Percentiles rank a stretch among this genome's conserved stretches.
These are phyloP conservation scores for Paraconiothyrium sp. DNA, from an alignment of 2,329 filamentous ascomycete species.

Conservation along the genomic window DNA sequence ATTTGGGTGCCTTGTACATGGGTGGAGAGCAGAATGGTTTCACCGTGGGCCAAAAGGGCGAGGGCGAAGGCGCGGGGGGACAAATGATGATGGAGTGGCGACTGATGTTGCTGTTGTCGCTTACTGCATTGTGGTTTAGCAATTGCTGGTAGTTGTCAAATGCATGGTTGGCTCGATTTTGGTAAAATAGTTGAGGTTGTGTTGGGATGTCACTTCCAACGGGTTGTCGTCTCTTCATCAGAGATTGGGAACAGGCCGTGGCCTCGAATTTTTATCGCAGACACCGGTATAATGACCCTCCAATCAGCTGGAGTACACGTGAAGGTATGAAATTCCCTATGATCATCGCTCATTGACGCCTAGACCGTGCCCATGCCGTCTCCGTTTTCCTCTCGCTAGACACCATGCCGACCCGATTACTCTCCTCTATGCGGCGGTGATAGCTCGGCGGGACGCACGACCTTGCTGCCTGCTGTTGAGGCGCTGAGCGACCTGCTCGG, in stretches of 20 bases:
- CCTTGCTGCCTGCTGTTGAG: constrained; percentile 95
- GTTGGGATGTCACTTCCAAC: too few species aligned
- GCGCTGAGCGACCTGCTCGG: constrained; percentile 71
- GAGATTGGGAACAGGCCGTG: constrained; percentile 42
- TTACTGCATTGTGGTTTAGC: constrained; percentile 12
- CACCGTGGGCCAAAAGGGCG: constrained; percentile 41
- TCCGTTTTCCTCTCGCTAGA: constrained; percentile 37
- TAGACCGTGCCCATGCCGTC: constrained; percentile 48
- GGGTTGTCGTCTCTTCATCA: constrained; percentile 40
- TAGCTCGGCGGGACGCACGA: constrained; percentile 67
- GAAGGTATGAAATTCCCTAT: constrained; percentile 49
- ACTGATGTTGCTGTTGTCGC: constrained; percentile 15
- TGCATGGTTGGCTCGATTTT: constrained; percentile 10
- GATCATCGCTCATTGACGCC: constrained; percentile 53
- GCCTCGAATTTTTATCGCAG: constrained; percentile 47
- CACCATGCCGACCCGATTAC: constrained; percentile 26
- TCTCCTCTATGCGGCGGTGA: constrained; percentile 62
- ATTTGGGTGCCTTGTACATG: constrained; percentile 46
- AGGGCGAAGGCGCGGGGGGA: constrained; percentile 35
- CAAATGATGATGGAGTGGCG: constrained; percentile 10
- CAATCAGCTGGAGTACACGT: constrained; percentile 47
- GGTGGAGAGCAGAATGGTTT: constrained; percentile 36
- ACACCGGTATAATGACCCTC: constrained; percentile 51
- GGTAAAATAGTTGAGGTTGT: constrained; percentile 28
- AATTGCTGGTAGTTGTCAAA: constrained; percentile 13